Evolutionary conservation across 2,329 filamentous ascomycete species (phyloP).

Genomic region (Diaporthe batatas): DNA sequence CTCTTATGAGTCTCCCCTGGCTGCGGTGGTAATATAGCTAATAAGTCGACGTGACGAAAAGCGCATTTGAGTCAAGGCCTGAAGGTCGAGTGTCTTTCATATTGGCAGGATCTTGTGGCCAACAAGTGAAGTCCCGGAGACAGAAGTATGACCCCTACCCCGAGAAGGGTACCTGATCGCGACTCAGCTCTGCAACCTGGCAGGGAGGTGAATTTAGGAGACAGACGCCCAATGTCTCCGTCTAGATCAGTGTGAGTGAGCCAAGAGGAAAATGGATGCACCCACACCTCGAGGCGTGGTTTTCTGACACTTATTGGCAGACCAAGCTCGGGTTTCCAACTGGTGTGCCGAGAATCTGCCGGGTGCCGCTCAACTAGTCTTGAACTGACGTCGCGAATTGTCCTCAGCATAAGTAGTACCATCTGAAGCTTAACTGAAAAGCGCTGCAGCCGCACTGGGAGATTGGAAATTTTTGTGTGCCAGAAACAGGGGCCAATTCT

Average conservation of each 20-base stretch:
- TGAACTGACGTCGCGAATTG: not conserved
- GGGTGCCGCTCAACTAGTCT: not conserved
- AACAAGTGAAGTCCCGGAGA: constrained; percentile 19
- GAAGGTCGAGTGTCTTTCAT: not conserved
- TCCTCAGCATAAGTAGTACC: not conserved
- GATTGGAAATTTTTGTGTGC: not conserved
- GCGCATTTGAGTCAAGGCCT: not conserved
- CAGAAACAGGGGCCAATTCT: not conserved
- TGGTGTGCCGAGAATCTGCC: constrained; percentile 13
- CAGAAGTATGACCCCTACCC: constrained; percentile 10
- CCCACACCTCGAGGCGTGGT: no score
- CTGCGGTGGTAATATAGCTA: not conserved
- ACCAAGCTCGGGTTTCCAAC: no score
- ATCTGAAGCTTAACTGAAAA: not conserved
- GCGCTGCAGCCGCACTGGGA: not conserved
- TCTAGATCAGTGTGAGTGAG: constrained; percentile 4
- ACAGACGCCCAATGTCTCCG: not conserved
- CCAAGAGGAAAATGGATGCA: no score
- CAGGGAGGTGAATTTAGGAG: not conserved
- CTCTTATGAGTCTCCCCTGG: not conserved
- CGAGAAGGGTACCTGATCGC: not conserved
- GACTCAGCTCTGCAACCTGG: constrained; percentile 1
- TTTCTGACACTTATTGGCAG: no score
- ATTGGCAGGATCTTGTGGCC: constrained; percentile 20
- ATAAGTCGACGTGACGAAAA: not conserved